Percentiles rank a stretch among this genome's conserved stretches.
Evolutionary conservation across 2,329 filamentous ascomycete genomes (phyloP).

Genomic region (Diaporthe amygdali): DNA sequence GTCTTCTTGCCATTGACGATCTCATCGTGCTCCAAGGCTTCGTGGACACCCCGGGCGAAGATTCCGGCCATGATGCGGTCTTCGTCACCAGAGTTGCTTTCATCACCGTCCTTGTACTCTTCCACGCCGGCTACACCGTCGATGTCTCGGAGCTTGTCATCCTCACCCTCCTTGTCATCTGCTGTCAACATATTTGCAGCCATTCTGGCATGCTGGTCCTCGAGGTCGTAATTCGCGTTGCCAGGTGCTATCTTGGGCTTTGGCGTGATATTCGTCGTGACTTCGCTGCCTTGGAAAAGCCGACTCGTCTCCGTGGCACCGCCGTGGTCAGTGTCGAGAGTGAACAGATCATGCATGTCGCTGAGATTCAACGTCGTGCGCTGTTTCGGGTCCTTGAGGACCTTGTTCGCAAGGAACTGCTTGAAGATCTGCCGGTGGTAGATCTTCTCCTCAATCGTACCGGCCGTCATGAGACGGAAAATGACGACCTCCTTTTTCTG

Average conservation of each 20-base stretch:
- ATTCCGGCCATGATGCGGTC: conserved; percentile 87
- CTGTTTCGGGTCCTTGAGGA: conserved; percentile 92
- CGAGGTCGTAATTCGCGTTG: conserved; percentile 21
- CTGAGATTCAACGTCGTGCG: conserved; percentile 88
- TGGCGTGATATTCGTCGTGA: conserved; percentile 46
- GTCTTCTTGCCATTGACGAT: conserved; percentile 81
- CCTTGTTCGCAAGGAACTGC: conserved; percentile 96
- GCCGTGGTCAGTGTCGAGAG: conserved; percentile 70
- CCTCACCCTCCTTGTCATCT: conserved; percentile 32
- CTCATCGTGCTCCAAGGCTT: conserved; percentile 90
- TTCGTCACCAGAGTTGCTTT: conserved; percentile 58
- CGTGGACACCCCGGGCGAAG: conserved; percentile 85
- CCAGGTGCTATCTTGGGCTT: conserved; percentile 24
- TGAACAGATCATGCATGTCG: conserved; percentile 92
- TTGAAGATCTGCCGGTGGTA: conserved; percentile 99
- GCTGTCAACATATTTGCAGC: conserved; percentile 11
- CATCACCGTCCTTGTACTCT: conserved; percentile 61
- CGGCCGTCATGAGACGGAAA: conserved; percentile 96
- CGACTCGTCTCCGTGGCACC: conserved; percentile 82
- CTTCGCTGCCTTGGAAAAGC: conserved; percentile 87
- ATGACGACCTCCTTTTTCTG: conserved; percentile 96
- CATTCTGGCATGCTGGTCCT: conserved; percentile 21
- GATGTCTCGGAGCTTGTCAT: conserved; percentile 39
- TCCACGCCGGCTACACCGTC: conserved; percentile 69
- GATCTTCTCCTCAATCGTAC: conserved; percentile 98